phyloP scores from a whole-genome alignment of 805 yeast genomes.

The Komagataella pseudopastoris region DNA sequence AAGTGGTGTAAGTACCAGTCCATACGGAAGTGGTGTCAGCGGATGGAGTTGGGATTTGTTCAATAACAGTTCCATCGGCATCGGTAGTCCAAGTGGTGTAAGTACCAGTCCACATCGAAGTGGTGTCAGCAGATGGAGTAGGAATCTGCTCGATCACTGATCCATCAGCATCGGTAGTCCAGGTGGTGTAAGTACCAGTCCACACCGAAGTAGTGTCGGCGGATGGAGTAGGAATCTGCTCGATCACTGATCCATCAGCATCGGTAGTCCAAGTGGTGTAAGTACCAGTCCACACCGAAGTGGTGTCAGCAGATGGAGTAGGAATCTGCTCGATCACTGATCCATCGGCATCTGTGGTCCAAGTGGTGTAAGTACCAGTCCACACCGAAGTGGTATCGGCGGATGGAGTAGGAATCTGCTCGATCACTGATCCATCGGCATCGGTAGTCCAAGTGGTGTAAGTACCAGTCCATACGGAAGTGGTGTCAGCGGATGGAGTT shows the following conservation, averaged over 20 bases:
- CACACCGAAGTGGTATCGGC: neutral
- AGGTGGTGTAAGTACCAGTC: neutral
- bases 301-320: neutral
- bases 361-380: neutral
- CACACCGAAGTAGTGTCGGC: neutral
- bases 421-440: neutral
- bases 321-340: neutral
- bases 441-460: neutral
- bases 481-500: neutral
- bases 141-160: neutral
- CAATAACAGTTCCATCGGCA: neutral
- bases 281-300: neutral
- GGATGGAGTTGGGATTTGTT: no score
- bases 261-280: no score
- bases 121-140: neutral
- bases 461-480: neutral
- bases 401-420: neutral
- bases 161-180: neutral
- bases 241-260: neutral
- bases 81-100: neutral
- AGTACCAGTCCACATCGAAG: neutral
- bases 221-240: neutral
- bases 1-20: no score
- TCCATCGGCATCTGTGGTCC: neutral
- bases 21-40: no score